Base-by-base conservation (phyloP, 306 rosid genomes). In the Malus orientalis region DNA sequence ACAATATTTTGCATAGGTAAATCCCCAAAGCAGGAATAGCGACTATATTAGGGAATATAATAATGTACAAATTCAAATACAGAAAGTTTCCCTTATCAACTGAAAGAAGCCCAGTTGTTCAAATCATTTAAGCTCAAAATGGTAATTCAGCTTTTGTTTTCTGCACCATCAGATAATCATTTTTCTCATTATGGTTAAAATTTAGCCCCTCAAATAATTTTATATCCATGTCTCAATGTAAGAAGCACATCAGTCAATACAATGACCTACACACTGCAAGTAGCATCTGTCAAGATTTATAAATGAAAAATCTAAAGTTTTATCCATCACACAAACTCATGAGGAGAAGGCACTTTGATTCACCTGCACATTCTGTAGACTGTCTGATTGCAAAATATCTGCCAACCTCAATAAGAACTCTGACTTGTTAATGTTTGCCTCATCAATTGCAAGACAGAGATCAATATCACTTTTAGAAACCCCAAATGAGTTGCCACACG, bases 361-460 rank as follows among this genome's bases (percentile, higher is more conserved):
- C 79, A 95, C 98, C 97, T 92, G 98, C 69, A 95, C 97, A 78
- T 95, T 92, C 87, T 95, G 93, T 32, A 92, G 89, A 77, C 87
- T 89, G 78, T 88, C 99, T 47, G 92, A 81, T 75, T 87, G 87
- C 84, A 95, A 85, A 79, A 89, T 86, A 76, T 90, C 97, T 1
- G 99, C 99, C 91, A 95, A 80, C 80, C 82, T 88, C 71, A 88
- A 78, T 69, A 95, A 59, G 75, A 95, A 69, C 85, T 92, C 88
- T n/a, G 97, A 80, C 86, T 95, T 95, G 81, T 92, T 90, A 51
- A 88, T n/a, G 33, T 86, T 86, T 51, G 84, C 79, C 33, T 85
- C 93, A 69, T 86, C 89, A 81, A 92, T 89, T 13, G 87, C 97
- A 82, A 95, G 93, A 82, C 99, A 95, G 78, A 92, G 91, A 84